Conservation (phyloP, 2,329 filamentous ascomycete species). For the Trichoderma sp. region DNA sequence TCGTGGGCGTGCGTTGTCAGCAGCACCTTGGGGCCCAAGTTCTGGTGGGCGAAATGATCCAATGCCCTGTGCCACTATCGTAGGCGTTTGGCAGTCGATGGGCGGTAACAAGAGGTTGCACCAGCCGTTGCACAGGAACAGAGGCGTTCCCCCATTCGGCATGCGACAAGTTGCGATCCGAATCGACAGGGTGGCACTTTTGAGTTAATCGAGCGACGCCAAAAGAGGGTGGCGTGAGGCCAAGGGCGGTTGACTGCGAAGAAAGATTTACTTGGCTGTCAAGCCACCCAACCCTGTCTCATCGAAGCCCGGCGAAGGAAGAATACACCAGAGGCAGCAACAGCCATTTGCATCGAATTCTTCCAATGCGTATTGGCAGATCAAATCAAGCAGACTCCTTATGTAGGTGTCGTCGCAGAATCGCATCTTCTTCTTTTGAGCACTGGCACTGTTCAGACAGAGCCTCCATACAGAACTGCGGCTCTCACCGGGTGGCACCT, state of each 20-base stretch:
- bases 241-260: not conserved
- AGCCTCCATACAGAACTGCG: not conserved
- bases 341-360: too few species aligned
- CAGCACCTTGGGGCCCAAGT: not conserved
- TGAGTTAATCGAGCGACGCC: not conserved
- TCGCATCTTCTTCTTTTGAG: too few species aligned
- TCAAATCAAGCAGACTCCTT: too few species aligned
- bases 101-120: not conserved
- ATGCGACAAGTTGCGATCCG: not conserved
- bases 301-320: too few species aligned
- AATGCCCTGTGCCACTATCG: not conserved
- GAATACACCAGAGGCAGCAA: too few species aligned
- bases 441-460: not conserved
- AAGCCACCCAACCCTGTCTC: not conserved
- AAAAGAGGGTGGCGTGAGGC: not conserved
- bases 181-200: not conserved
- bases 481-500: not conserved
- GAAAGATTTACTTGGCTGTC: not conserved
- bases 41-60: slow-evolving; percentile 4
- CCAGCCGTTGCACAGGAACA: slow-evolving; percentile 5
- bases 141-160: not conserved
- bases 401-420: too few species aligned
- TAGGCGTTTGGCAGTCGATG: not conserved
- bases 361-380: too few species aligned
- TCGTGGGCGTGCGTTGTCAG: slow-evolving; percentile 16